These are phyloP conservation scores for Tetrahymena elliotti DNA, from an alignment of 73 alveolate genomes.

Conservation along the genomic window DNA sequence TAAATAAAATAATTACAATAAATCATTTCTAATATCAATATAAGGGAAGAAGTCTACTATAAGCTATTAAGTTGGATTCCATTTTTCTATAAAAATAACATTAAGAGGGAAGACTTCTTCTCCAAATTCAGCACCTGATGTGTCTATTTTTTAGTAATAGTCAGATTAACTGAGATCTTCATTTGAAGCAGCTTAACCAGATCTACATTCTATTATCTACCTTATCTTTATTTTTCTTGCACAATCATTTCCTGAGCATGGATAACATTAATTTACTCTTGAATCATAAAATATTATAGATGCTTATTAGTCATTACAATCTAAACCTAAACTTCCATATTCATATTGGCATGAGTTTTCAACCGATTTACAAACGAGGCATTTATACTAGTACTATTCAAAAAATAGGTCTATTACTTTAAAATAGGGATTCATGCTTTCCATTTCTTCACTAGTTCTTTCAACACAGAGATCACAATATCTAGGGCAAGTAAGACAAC, in stretches of 20 bases:
- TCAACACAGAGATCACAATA: background rate
- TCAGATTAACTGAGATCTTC: background rate
- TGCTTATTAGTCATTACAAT: background rate
- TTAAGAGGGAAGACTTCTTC: background rate
- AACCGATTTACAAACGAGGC: background rate
- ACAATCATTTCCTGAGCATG: background rate
- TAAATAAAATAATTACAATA: background rate
- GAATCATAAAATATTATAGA: background rate
- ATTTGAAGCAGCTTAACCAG: background rate
- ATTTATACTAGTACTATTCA: background rate
- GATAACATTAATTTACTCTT: background rate
- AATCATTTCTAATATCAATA: background rate
- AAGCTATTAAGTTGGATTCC: background rate
- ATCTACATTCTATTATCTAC: background rate
- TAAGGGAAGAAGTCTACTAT: background rate
- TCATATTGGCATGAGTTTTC: background rate
- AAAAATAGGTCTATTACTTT: background rate
- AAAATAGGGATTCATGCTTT: background rate
- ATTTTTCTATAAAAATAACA: background rate
- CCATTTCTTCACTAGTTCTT: background rate
- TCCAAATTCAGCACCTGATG: background rate
- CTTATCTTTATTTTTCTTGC: background rate
- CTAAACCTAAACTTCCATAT: background rate
- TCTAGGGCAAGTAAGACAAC: background rate
- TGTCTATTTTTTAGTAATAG: background rate